Conservation (phyloP, 2,329 filamentous ascomycete species). For the Pleomassaria siparia region DNA sequence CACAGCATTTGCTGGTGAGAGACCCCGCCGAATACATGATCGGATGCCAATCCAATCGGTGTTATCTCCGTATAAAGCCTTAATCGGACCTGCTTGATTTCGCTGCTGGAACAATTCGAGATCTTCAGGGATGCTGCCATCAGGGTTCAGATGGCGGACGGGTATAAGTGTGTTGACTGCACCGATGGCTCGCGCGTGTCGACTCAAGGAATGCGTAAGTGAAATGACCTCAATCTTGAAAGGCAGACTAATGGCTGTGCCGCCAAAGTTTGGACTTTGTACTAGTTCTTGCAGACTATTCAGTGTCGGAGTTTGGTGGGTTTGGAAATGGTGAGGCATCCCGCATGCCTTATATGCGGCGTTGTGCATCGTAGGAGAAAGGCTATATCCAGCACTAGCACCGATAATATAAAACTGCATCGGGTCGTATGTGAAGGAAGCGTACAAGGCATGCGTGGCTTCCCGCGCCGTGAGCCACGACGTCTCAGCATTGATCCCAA, state of each 20-base stretch:
- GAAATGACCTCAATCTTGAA: constrained; percentile 73
- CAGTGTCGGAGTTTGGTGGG: constrained; percentile 63
- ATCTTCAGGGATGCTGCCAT: constrained; percentile 60
- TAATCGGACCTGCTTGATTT: constrained; percentile 66
- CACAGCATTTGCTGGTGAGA: constrained; percentile 69
- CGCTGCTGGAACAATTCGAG: constrained; percentile 57
- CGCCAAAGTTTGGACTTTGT: constrained; percentile 68
- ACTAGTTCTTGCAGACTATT: constrained; percentile 65
- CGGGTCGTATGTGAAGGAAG: constrained; percentile 66
- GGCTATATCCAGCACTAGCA: constrained; percentile 69
- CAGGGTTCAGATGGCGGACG: constrained; percentile 60
- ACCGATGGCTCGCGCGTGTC: constrained; percentile 72
- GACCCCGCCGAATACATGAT: constrained; percentile 69
- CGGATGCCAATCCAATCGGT: constrained; percentile 81
- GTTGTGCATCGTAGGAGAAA: constrained; percentile 79
- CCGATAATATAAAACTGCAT: constrained; percentile 76
- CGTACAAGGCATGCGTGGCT: constrained; percentile 66
- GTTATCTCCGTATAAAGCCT: constrained; percentile 74
- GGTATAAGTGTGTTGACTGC: constrained; percentile 77
- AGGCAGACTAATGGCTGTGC: constrained; percentile 70
- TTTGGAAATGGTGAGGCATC: constrained; percentile 68
- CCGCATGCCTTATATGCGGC: constrained; percentile 67
- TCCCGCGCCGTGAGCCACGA: constrained; percentile 61
- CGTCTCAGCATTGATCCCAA: constrained; percentile 41
- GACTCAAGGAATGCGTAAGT: constrained; percentile 66